Base-by-base conservation (phyloP, 2,329 filamentous ascomycete species). In the Fusarium poae region DNA sequence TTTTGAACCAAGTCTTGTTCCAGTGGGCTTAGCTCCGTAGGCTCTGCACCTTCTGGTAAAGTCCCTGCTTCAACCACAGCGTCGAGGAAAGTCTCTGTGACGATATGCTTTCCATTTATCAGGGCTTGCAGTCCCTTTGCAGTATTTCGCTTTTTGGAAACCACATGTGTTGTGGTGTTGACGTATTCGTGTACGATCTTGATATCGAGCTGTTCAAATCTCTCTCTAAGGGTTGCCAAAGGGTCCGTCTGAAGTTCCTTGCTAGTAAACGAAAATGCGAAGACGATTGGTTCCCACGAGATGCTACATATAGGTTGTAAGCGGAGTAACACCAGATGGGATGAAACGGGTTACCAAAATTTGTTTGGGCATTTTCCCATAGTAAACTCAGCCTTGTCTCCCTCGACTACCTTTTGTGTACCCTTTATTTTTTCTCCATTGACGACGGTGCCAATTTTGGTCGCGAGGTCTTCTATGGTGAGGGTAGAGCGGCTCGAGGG, bases 71-170 rank as follows among this genome's bases (percentile, higher is more conserved):
- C 82, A 1, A 89, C 83, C 1, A 98, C 80, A 1, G 91, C 91
- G 66, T 94, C 88, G 16, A 97, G 83, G 71, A 92, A 98, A 0
- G 86, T 84, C 57, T 87, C 84, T 5, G 88, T 88, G 13, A 98
- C 93, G 42, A 98, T 90, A 71, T 89, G 88, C 77, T 87, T 91
- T 16, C 88, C 93, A 73, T 94, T 92, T 37, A 97, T 90, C 12
- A 99, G 83, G 3, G 93, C 95, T 75, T 97, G 93, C 4, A 99
- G 83, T 0, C 92, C 93, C 70, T 93, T 94, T 0, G 94, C 87
- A 0, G 93, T 95, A 77, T 98, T 99, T 48, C 96, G 87, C 79
- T 97, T 97, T 77, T 89, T 92, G 10, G 93, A 90, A 34, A 98
- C 89, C 13, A 97, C 91, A 78, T 98, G 94, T 0, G 95, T 97